These are phyloP conservation scores for Persicaria tinctoria DNA, from an alignment of 148 eudicot genomes.

Conservation along the genomic window DNA sequence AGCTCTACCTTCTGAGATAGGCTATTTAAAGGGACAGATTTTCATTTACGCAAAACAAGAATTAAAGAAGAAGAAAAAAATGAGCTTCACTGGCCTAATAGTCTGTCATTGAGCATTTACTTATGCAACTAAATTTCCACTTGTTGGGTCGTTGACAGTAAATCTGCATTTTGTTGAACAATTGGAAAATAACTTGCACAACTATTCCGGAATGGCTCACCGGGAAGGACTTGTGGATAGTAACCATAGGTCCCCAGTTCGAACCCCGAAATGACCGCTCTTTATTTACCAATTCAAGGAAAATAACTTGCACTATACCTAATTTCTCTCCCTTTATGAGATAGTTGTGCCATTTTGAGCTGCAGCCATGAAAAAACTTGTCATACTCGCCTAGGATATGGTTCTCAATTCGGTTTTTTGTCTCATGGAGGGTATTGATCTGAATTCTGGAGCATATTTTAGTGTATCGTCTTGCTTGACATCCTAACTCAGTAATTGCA, in stretches of 20 bases:
- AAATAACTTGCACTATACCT: background rate
- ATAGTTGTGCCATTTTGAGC: background rate
- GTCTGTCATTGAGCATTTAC: background rate
- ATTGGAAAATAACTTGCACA: too few relatives aligned
- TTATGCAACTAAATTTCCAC: background rate
- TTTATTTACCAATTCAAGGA: background rate
- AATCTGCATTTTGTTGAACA: background rate
- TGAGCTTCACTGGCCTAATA: background rate
- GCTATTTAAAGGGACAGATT: background rate
- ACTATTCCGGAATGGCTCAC: too few relatives aligned
- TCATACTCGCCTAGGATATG: background rate
- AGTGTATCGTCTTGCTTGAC: background rate
- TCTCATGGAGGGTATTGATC: background rate
- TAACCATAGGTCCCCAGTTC: too few relatives aligned
- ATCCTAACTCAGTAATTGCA: background rate
- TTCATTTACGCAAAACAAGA: too few relatives aligned
- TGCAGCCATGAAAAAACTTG: background rate
- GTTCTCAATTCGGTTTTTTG: background rate
- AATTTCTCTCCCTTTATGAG: background rate
- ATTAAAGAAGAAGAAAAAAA: background rate
- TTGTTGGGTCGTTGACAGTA: background rate
- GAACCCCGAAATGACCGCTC: too few relatives aligned
- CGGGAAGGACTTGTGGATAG: too few relatives aligned
- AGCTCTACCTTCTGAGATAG: background rate
- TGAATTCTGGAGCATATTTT: background rate